These are phyloP conservation scores for Laguncularia racemosa DNA, from an alignment of 345 rosid species.

Conservation along the genomic window DNA sequence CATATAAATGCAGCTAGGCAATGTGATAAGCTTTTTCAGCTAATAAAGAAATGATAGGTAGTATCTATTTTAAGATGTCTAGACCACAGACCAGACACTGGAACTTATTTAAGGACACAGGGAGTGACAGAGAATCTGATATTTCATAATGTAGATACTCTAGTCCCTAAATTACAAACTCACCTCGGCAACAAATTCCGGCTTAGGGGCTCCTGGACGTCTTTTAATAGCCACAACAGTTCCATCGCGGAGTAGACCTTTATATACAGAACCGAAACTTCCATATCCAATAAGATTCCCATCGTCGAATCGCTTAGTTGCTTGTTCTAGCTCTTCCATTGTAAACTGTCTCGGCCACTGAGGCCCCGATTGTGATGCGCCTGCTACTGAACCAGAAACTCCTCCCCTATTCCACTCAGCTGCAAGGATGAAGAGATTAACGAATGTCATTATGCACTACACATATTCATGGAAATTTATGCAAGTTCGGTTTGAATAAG, in stretches of 20 bases:
- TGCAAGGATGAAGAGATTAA: conserved; percentile 8
- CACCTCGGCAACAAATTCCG: conserved; percentile 50
- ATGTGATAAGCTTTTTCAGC: not conserved
- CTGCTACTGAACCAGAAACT: conserved; percentile 24
- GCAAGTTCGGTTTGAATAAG: conserved; percentile 5
- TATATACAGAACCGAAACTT: conserved; percentile 44
- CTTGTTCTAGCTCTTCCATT: conserved; percentile 47
- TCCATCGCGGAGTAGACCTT: conserved; percentile 39
- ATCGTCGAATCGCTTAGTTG: conserved; percentile 45
- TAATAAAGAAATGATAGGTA: not conserved
- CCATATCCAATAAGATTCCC: conserved; percentile 45
- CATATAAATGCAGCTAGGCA: too few species aligned
- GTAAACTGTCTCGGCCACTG: conserved; percentile 35
- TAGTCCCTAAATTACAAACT: not conserved
- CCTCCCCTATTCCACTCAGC: conserved; percentile 37
- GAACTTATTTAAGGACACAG: not conserved
- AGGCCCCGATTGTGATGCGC: conserved; percentile 15
- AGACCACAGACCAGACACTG: not conserved
- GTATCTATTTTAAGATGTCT: too few species aligned
- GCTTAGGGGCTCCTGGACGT: conserved; percentile 26
- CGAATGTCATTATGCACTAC: not conserved
- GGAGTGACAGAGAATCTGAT: not conserved
- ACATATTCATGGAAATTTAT: not conserved
- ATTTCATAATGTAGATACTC: not conserved
- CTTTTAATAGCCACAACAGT: conserved; percentile 48